Evolutionary conservation across 371 early-diverging fungal genomes (phyloP).

Genomic region (Umbelopsis sp.): DNA sequence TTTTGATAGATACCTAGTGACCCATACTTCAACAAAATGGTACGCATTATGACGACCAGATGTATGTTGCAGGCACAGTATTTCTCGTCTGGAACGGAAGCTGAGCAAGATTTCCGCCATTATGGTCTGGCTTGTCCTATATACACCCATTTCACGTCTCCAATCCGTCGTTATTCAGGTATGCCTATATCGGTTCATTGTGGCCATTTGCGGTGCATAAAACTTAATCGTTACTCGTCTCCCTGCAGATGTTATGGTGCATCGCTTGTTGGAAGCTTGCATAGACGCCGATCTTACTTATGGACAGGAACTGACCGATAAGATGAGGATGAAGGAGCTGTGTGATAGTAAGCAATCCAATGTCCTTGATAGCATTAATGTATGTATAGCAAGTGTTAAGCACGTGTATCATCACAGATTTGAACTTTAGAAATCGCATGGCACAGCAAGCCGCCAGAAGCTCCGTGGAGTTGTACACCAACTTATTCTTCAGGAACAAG

Average conservation of each 20-base stretch:
- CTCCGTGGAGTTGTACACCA: constrained; percentile 93
- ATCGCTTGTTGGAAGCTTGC: constrained; percentile 84
- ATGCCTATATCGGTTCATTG: constrained; percentile 19
- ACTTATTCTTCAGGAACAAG: constrained; percentile 92
- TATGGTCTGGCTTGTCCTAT: constrained; percentile 87
- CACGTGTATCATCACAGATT: constrained; percentile 43
- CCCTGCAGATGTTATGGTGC: constrained; percentile 89
- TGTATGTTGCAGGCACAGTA: constrained; percentile 95
- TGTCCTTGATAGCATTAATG: background rate
- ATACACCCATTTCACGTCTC: constrained; percentile 96
- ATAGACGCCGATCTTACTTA: constrained; percentile 66
- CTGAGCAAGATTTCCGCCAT: constrained; percentile 82
- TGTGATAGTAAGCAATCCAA: constrained; percentile 64
- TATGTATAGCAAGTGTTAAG: background rate
- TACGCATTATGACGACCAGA: constrained; percentile 91
- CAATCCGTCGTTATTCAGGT: constrained; percentile 94
- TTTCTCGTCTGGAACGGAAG: constrained; percentile 81
- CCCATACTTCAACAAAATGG: constrained; percentile 87
- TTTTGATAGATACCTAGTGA: constrained; percentile 61
- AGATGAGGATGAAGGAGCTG: constrained; percentile 75
- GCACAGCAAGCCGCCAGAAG: constrained; percentile 95
- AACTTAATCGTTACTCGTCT: background rate
- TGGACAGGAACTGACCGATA: constrained; percentile 80
- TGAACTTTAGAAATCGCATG: constrained; percentile 95
- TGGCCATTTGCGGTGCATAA: constrained; percentile 27